Percentiles rank a stretch among this genome's conserved stretches.
phyloP scores from a whole-genome alignment of 1,139 yeast species.

The Spathaspora sp. region DNA sequence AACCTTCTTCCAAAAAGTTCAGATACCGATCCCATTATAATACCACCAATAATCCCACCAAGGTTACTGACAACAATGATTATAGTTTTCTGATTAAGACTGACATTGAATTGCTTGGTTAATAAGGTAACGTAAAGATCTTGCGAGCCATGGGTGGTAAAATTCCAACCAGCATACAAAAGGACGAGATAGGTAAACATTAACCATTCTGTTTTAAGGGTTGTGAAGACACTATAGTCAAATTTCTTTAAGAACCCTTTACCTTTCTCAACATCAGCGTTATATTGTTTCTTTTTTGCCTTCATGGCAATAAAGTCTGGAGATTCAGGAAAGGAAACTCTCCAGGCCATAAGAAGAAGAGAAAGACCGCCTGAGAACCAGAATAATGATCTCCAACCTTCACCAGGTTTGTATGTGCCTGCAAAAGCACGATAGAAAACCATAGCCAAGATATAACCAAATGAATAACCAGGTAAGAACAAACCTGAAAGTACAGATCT shows the following conservation, averaged over 20 bases:
- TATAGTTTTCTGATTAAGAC: constrained; percentile 40
- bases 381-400: constrained; percentile 72
- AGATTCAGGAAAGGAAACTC: constrained; percentile 34
- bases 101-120: constrained; percentile 37
- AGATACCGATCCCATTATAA: constrained; percentile 43
- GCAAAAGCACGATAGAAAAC: constrained; percentile 52
- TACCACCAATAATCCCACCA: constrained; percentile 53
- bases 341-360: constrained; percentile 33
- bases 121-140: constrained; percentile 53
- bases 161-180: constrained; percentile 50
- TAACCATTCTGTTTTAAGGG: constrained; percentile 42
- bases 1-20: constrained; percentile 50
- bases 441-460: constrained; percentile 38
- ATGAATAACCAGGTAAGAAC: constrained; percentile 39
- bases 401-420: constrained; percentile 48
- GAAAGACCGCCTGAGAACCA: constrained; percentile 74
- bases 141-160: constrained; percentile 55
- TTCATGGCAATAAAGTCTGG: constrained; percentile 21
- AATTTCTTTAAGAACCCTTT: constrained; percentile 11
- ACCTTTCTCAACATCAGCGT: constrained; percentile 9
- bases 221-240: constrained; percentile 16
- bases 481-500: constrained; percentile 38
- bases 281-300: constrained; percentile 15
- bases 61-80: constrained; percentile 47
- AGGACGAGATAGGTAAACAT: constrained; percentile 43